phyloP scores from a whole-genome alignment of 306 rosid genomes.

The Sesbania bispinosa region DNA sequence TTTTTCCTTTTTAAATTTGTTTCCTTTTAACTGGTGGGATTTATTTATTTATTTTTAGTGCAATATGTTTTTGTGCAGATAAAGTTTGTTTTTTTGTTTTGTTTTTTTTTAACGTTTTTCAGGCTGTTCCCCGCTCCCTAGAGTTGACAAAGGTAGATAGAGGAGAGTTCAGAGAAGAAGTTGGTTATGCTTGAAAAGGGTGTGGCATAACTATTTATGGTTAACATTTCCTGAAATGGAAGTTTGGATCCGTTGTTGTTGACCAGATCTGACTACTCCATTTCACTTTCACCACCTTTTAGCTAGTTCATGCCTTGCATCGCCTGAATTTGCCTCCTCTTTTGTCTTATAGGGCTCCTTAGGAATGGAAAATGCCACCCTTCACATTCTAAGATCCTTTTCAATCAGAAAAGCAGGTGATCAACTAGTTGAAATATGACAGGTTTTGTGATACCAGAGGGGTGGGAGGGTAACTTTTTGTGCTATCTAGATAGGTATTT shows the following conservation, averaged over 20 bases:
- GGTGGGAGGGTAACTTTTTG: slow-evolving; percentile 57
- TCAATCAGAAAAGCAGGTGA: slow-evolving; percentile 47
- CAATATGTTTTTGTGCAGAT: slow-evolving; percentile 28
- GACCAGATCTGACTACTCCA: slow-evolving; percentile 80
- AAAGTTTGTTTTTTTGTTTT: slow-evolving; percentile 32
- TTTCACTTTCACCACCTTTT: slow-evolving; percentile 49
- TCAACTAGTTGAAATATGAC: slow-evolving; percentile 62
- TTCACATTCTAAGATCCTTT: slow-evolving; percentile 52
- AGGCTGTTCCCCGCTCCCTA: slow-evolving; percentile 46
- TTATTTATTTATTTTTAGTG: slow-evolving; percentile 18
- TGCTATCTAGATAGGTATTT: slow-evolving; percentile 54
- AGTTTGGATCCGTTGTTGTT: slow-evolving; percentile 59
- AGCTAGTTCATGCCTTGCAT: slow-evolving; percentile 45
- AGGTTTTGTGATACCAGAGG: slow-evolving; percentile 52
- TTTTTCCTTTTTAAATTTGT: slow-evolving; percentile 10
- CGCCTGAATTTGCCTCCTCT: slow-evolving; percentile 33
- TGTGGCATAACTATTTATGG: slow-evolving; percentile 29
- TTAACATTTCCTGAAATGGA: slow-evolving; percentile 41
- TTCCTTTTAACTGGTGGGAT: slow-evolving; percentile 29
- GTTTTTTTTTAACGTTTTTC: slow-evolving; percentile 24
- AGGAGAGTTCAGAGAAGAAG: slow-evolving; percentile 49
- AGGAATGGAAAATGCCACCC: slow-evolving; percentile 63
- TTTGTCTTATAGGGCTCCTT: slow-evolving; percentile 37
- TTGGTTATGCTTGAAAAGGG: slow-evolving; percentile 41
- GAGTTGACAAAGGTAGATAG: slow-evolving; percentile 47